phyloP scores from a whole-genome alignment of 345 rosid species.

The Acer negundo region DNA sequence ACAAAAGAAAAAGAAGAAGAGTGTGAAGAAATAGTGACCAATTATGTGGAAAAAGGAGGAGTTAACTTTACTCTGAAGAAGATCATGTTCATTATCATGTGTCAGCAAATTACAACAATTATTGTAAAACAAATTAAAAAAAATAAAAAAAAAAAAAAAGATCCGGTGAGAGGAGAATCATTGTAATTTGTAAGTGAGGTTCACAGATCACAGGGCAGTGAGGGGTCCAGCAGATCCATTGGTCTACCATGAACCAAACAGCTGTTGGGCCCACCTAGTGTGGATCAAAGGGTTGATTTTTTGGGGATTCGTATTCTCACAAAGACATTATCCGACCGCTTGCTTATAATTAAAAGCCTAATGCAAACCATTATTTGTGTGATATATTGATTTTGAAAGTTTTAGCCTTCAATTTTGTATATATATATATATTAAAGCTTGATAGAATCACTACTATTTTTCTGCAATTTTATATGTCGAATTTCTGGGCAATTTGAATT shows the following conservation, averaged over 20 bases:
- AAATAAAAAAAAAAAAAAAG: not conserved
- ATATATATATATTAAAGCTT: no score
- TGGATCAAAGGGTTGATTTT: not conserved
- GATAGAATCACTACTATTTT: not conserved
- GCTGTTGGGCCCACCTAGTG: not conserved
- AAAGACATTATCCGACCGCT: constrained; percentile 7
- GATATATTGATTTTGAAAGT: not conserved
- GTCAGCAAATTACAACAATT: not conserved
- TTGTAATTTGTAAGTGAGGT: no score
- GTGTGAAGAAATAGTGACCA: no score
- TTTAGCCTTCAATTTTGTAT: not conserved
- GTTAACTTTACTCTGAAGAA: not conserved
- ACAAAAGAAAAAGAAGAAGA: no score
- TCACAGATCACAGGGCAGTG: not conserved
- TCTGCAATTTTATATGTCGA: not conserved
- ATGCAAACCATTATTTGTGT: not conserved
- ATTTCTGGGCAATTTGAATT: not conserved
- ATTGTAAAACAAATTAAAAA: not conserved
- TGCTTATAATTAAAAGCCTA: not conserved
- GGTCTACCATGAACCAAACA: constrained; percentile 12
- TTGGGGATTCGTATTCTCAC: not conserved
- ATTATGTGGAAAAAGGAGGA: not conserved
- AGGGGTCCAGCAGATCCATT: not conserved
- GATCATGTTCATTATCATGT: not conserved
- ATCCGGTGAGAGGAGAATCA: not conserved